Conservation (phyloP, 1,284 basidiomycete species). For the Cutaneotrichosporon spelunceum region DNA sequence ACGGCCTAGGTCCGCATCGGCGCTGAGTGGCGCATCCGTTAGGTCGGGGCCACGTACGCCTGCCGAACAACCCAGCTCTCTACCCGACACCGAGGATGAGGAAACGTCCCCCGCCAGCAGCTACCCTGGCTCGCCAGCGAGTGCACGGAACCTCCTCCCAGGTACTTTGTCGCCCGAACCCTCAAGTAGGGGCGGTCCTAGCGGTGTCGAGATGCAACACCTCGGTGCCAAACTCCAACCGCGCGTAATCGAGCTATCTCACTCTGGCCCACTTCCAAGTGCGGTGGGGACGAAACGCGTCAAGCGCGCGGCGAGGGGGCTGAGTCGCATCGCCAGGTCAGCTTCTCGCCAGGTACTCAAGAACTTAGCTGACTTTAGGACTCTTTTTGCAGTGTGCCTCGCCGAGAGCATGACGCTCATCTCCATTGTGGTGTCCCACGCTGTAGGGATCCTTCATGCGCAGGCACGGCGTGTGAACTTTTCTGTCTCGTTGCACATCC, state of each 20-base stretch:
- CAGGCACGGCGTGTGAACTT: conserved; percentile 49
- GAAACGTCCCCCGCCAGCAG: conserved; percentile 11
- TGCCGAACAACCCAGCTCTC: not conserved
- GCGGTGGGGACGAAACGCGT: conserved; percentile 21
- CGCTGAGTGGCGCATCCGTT: not conserved
- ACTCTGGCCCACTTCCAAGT: conserved; percentile 15
- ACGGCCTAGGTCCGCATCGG: conserved; percentile 13
- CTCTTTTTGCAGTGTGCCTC: conserved; percentile 48
- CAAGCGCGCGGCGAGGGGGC: conserved; percentile 39
- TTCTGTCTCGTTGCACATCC: conserved; percentile 44
- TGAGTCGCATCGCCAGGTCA: conserved; percentile 40
- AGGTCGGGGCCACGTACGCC: not conserved
- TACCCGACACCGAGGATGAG: conserved; percentile 21
- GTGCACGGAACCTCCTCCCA: not conserved
- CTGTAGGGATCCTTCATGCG: conserved; percentile 41
- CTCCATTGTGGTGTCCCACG: conserved; percentile 47
- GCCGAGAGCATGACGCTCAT: conserved; percentile 50
- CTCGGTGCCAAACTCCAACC: conserved; percentile 32
- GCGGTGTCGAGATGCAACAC: conserved; percentile 27
- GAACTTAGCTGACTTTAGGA: conserved; percentile 26
- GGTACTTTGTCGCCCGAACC: not conserved
- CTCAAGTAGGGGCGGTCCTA: not conserved
- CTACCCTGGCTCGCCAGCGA: conserved; percentile 3
- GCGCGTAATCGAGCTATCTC: conserved; percentile 35
- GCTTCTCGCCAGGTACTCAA: too few species aligned